phyloP scores from a whole-genome alignment of 1,139 yeast species.

The Sugiyamaella xylanicola region DNA sequence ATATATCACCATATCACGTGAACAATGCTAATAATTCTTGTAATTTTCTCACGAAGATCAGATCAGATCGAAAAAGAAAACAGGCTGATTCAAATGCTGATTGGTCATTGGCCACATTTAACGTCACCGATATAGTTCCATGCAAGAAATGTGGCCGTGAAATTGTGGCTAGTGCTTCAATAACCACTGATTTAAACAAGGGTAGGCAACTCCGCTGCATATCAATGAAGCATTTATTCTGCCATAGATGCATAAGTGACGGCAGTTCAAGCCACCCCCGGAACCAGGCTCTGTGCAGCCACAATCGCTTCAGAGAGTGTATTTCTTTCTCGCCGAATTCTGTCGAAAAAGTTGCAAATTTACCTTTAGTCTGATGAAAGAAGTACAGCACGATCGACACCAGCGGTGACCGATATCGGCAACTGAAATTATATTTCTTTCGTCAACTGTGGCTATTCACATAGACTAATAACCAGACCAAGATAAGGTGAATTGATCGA shows the following conservation, averaged over 20 bases:
- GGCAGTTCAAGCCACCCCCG: slow-evolving; percentile 16
- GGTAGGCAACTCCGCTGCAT: slow-evolving; percentile 6
- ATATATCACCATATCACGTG: slow-evolving; percentile 11
- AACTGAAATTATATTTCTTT: too few relatives aligned
- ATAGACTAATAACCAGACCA: too few relatives aligned
- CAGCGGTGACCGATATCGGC: neutral
- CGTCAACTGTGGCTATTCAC: too few relatives aligned
- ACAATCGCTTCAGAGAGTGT: neutral
- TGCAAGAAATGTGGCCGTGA: neutral
- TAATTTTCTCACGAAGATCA: neutral
- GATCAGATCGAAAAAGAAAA: neutral
- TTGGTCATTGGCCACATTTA: neutral
- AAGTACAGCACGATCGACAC: neutral
- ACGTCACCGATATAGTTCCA: neutral
- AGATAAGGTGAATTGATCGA: too few relatives aligned
- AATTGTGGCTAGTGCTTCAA: slow-evolving; percentile 8
- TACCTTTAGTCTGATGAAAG: neutral
- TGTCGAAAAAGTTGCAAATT: neutral
- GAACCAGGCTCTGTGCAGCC: neutral
- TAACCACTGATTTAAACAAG: neutral
- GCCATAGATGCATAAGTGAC: slow-evolving; percentile 14
- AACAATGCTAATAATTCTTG: neutral
- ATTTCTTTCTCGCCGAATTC: neutral
- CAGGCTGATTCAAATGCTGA: neutral
- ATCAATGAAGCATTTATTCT: neutral